A percentile compares a stretch with the other conserved stretches of the same genome.
Evolutionary conservation across 2,329 filamentous ascomycete genomes (phyloP).

Genomic region (Phialophora macrospora): DNA sequence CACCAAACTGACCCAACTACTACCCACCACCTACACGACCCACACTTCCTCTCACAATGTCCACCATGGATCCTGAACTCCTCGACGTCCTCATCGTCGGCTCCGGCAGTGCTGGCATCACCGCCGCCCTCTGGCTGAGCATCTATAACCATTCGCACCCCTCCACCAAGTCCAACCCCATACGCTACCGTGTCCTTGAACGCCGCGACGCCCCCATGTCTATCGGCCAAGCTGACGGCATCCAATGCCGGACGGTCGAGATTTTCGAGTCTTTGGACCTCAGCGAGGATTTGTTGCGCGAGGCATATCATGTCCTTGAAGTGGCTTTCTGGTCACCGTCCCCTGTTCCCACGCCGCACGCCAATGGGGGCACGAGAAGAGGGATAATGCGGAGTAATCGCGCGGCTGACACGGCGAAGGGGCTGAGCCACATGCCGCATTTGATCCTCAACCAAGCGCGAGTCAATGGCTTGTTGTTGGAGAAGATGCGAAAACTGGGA

Average conservation of each 20-base stretch:
- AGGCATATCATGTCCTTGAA: constrained; percentile 64
- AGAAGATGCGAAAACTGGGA: constrained; percentile 52
- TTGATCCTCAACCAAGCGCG: constrained; percentile 63
- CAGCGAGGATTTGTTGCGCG: constrained; percentile 59
- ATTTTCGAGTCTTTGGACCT: constrained; percentile 66
- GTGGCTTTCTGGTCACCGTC: constrained; percentile 58
- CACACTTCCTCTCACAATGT: background rate
- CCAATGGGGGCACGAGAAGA: constrained; percentile 28
- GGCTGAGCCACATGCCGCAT: constrained; percentile 60
- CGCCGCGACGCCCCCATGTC: constrained; percentile 59
- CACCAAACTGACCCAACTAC: background rate
- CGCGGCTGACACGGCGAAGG: constrained; percentile 60
- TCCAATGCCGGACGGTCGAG: constrained; percentile 66
- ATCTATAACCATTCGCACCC: constrained; percentile 50
- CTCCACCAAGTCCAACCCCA: background rate
- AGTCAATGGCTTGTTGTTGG: constrained; percentile 61
- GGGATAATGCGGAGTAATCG: constrained; percentile 55
- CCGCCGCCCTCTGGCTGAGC: constrained; percentile 65
- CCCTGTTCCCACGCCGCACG: background rate
- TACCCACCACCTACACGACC: background rate
- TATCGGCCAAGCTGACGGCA: constrained; percentile 67
- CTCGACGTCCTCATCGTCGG: constrained; percentile 65
- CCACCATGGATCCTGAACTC: constrained; percentile 4
- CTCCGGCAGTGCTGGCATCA: constrained; percentile 66
- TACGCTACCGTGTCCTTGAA: constrained; percentile 56